These are phyloP conservation scores for Penicillium concentricum DNA, from an alignment of 2,329 filamentous ascomycete genomes.

Conservation along the genomic window DNA sequence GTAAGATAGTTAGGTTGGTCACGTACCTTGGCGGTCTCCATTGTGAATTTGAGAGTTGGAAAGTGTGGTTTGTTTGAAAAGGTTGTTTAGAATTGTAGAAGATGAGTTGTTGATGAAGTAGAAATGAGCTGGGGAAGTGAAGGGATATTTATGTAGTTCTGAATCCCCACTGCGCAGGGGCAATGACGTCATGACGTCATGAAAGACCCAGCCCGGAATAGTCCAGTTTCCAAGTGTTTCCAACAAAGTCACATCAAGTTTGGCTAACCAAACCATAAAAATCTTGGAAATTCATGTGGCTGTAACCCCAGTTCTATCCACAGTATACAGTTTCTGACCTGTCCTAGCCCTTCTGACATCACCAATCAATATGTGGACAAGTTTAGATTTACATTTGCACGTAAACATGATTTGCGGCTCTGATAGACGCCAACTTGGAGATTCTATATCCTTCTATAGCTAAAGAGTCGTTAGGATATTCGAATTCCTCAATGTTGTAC, in stretches of 20 bases:
- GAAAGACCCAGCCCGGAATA: neutral
- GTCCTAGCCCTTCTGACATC: neutral
- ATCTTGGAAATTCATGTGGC: neutral
- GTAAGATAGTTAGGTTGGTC: neutral
- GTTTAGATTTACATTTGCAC: neutral
- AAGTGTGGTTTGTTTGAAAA: neutral
- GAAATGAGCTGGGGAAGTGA: neutral
- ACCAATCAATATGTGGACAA: neutral
- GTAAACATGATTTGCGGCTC: neutral
- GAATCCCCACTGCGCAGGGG: neutral
- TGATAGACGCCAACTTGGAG: neutral
- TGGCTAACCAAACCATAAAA: neutral
- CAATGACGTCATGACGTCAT: conserved; percentile 6
- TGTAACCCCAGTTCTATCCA: neutral
- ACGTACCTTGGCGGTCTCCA: conserved; percentile 24
- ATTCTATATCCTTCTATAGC: neutral
- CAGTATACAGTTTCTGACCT: neutral
- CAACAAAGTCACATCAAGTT: neutral
- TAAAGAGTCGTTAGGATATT: too few species aligned
- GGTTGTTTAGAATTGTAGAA: neutral
- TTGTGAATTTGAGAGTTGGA: conserved; percentile 6
- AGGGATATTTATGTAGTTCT: conserved; percentile 2
- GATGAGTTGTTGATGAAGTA: neutral
- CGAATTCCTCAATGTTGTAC: too few species aligned
- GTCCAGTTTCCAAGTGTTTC: neutral